Evolutionary conservation across 2,329 filamentous ascomycete genomes (phyloP).

Genomic region (Elsinoe ampelina): DNA sequence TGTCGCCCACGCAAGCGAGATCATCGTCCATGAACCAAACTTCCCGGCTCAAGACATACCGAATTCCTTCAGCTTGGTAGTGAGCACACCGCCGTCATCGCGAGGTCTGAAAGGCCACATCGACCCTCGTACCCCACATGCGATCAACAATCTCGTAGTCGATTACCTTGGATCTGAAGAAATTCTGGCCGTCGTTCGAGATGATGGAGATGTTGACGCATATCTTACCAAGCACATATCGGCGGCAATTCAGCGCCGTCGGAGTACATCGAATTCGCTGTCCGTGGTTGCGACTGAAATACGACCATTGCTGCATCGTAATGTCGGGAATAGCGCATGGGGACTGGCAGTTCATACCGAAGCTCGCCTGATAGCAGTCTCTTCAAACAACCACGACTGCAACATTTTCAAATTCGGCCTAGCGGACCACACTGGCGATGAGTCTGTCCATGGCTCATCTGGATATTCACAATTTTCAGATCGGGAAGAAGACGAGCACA

Average conservation of each 20-base stretch:
- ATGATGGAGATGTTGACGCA: constrained; percentile 47
- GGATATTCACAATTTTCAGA: not conserved
- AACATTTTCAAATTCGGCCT: constrained; percentile 53
- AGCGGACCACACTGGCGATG: constrained; percentile 9
- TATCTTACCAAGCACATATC: constrained; percentile 31
- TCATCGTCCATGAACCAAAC: constrained; percentile 36
- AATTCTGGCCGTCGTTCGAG: constrained; percentile 42
- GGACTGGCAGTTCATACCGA: constrained; percentile 72
- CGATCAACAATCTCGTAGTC: constrained; percentile 37
- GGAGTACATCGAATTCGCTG: constrained; percentile 22
- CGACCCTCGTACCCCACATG: constrained; percentile 32
- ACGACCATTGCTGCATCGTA: constrained; percentile 60
- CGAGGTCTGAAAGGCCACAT: constrained; percentile 26
- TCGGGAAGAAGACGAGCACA: constrained; percentile 22
- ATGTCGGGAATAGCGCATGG: constrained; percentile 76
- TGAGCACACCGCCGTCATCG: constrained; percentile 31
- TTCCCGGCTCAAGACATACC: constrained; percentile 35
- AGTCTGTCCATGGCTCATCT: constrained; percentile 2
- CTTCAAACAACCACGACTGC: constrained; percentile 59
- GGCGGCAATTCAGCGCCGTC: constrained; percentile 26
- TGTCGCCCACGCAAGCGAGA: constrained; percentile 32
- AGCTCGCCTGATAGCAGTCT: constrained; percentile 78
- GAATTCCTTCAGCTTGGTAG: constrained; percentile 28
- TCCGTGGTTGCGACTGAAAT: constrained; percentile 33
- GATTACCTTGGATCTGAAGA: constrained; percentile 39